Base-by-base conservation (phyloP, 352 stramenopile species). In the Halophytophthora batemanensis region DNA sequence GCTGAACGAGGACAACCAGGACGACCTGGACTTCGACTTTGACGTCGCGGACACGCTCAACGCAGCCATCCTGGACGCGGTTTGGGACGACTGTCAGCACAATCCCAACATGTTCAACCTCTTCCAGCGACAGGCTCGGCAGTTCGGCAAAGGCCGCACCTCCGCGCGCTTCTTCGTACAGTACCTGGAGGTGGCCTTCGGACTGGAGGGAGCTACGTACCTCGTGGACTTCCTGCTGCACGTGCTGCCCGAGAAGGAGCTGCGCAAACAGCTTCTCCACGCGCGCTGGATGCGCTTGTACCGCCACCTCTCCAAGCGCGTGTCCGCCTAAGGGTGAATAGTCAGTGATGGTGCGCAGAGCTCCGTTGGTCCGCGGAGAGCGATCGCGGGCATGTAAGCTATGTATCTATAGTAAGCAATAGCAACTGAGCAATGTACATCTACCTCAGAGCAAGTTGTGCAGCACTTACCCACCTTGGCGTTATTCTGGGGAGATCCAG, bases 61-160 rank as follows among this genome's bases (percentile, higher is more conserved):
- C 53, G 60, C 71, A 7, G 75, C 79, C 2, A 86, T 94, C 19
- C 54, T 94, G 7, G 77, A 90, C 56, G 83, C 81, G 4, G 81
- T 94, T 3, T 94, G 83, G 83, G 76, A 90, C 50, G 82, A 91
- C 51, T 92, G 82, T 46, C 64, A 90, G 44, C 81, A 94, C 53
- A 92, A 94, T 37, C 83, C 83, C 6, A 90, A 78, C 56, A 58
- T 88, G 15, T 94, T 94, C 53, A 71, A 89, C 36, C 66, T 88
- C 23, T 94, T 94, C 53, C 75, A 91, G 67, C 76, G 71, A 7
- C 80, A 90, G 37, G 82, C 83, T 21, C 76, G 71, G 31, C 74
- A 92, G 44, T 94, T 91, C 29, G 83, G 83, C 40, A 86, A 87
- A 40, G 64, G 64, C 8, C 65, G 68, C 15, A 85, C 66, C 2